phyloP scores from a whole-genome alignment of 2,329 filamentous ascomycete species.

The Fusarium humuli region DNA sequence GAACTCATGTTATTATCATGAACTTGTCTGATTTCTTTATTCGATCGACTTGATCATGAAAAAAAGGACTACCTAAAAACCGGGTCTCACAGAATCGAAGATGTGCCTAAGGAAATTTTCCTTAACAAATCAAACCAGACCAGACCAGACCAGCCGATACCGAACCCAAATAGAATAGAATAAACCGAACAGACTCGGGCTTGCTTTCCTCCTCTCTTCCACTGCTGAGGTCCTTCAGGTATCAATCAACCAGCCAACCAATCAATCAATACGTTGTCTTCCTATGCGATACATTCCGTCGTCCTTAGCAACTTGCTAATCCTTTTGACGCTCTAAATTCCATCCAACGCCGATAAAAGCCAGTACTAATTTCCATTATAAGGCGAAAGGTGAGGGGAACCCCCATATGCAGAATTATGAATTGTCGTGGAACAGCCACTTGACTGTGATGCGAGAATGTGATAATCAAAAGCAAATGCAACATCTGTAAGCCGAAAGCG shows the following conservation, averaged over 20 bases:
- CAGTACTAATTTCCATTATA: constrained; percentile 38
- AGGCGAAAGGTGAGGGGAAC: constrained; percentile 22
- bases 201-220: constrained; percentile 21
- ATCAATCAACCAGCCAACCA: constrained; percentile 25
- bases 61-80: constrained; percentile 40
- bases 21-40: constrained; percentile 37
- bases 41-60: constrained; percentile 34
- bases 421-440: constrained; percentile 23
- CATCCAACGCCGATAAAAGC: constrained; percentile 45
- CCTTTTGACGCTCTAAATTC: constrained; percentile 38
- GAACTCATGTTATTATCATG: constrained; percentile 33
- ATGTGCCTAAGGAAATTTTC: constrained; percentile 28
- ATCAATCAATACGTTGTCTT: constrained; percentile 23
- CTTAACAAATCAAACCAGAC: constrained; percentile 14
- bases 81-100: constrained; percentile 33
- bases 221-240: constrained; percentile 15
- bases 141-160: constrained; percentile 9
- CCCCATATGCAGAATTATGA: constrained; percentile 34
- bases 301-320: constrained; percentile 16
- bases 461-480: constrained; percentile 17
- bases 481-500: background rate
- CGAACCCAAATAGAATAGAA: constrained; percentile 18
- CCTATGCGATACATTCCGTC: constrained; percentile 32
- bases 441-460: constrained; percentile 13
- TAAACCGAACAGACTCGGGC: constrained; percentile 20